phyloP scores from a whole-genome alignment of 139 green algal genomes.

The Picochlorum sp. region DNA sequence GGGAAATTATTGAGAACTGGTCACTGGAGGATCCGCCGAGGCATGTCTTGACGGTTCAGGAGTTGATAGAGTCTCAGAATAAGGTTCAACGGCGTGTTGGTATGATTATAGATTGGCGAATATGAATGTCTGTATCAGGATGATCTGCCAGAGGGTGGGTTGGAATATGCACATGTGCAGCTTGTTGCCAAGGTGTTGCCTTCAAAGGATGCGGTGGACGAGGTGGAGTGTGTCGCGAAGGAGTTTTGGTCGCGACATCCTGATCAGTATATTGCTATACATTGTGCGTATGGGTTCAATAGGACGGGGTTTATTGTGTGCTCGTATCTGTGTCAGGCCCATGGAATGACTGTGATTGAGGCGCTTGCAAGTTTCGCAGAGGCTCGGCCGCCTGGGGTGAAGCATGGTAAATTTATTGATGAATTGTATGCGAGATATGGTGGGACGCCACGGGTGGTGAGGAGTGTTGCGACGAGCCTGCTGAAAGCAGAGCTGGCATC shows the following conservation, averaged over 20 bases:
- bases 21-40: constrained; percentile 39
- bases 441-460: not conserved
- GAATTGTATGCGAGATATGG: constrained; percentile 60
- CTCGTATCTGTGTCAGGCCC: constrained; percentile 62
- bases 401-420: constrained; percentile 65
- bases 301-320: constrained; percentile 80
- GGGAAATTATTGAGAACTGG: constrained; percentile 51
- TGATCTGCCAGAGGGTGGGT: constrained; percentile 41
- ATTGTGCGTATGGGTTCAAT: constrained; percentile 89
- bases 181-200: constrained; percentile 67
- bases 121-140: constrained; percentile 72
- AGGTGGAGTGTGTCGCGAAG: constrained; percentile 40
- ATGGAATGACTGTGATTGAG: constrained; percentile 50
- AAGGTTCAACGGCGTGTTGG: constrained; percentile 35
- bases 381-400: constrained; percentile 64
- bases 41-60: constrained; percentile 50
- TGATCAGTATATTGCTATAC: constrained; percentile 63
- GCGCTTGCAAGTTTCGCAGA: constrained; percentile 60
- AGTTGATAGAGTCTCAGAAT: constrained; percentile 36
- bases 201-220: constrained; percentile 33
- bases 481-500: not conserved
- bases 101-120: constrained; percentile 76
- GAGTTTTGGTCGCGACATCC: constrained; percentile 46
- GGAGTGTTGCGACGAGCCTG: not conserved
- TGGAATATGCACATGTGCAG: constrained; percentile 51